Conservation (phyloP, 441 rosid species). For the Pelargonium cotyledonis region DNA sequence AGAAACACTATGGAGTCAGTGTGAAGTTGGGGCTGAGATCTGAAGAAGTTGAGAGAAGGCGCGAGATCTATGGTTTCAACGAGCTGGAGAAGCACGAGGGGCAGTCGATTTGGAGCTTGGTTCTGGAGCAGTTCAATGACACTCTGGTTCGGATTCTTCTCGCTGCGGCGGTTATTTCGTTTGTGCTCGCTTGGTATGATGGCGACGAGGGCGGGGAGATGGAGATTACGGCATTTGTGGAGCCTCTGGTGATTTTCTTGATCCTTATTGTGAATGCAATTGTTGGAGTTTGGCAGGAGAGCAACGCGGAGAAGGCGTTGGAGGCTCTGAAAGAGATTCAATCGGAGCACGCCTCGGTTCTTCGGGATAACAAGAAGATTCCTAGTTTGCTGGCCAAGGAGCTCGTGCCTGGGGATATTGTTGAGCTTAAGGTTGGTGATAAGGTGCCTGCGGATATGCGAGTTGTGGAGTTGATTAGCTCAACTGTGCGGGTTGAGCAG, state of each 20-base stretch:
- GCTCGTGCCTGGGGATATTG: conserved; percentile 38
- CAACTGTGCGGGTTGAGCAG: conserved; percentile 39
- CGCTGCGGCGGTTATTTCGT: conserved; percentile 33
- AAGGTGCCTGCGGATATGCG: conserved; percentile 44
- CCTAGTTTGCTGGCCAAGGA: conserved; percentile 32
- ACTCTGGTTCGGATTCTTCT: conserved; percentile 36
- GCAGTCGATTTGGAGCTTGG: conserved; percentile 28
- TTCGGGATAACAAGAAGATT: conserved; percentile 30
- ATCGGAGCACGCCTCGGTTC: conserved; percentile 37
- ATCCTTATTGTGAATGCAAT: conserved; percentile 37
- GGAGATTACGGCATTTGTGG: conserved; percentile 42
- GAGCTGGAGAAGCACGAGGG: conserved; percentile 39
- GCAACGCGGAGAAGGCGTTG: conserved; percentile 42
- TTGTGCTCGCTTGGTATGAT: conserved; percentile 36
- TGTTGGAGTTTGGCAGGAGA: conserved; percentile 48
- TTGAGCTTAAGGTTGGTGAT: conserved; percentile 42
- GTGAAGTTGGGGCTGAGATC: conserved; percentile 22
- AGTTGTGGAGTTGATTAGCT: conserved; percentile 36
- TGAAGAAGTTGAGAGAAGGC: conserved; percentile 24
- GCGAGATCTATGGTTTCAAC: conserved; percentile 26
- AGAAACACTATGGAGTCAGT: conserved; percentile 27
- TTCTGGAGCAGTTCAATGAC: conserved; percentile 39
- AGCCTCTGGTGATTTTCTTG: conserved; percentile 41
- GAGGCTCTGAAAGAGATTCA: conserved; percentile 42
- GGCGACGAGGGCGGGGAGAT: conserved; percentile 33